These are phyloP conservation scores for Chrysopogon serrulatus DNA, from an alignment of 176 grass and related monocot species.

Conservation along the genomic window DNA sequence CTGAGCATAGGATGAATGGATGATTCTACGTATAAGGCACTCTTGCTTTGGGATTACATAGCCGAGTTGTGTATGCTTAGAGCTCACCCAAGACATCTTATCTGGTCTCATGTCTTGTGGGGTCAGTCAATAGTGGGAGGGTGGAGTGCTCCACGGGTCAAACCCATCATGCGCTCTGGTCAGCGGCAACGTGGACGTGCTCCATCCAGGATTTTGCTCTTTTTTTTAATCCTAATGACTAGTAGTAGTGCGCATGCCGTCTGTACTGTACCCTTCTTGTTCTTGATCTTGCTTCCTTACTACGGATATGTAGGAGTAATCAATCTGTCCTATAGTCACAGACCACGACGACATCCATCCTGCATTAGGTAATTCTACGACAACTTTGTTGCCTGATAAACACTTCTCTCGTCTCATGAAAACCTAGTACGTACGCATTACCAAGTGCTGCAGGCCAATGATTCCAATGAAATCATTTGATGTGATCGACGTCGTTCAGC, in stretches of 20 bases:
- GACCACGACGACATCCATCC: background rate
- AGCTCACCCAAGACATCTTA: background rate
- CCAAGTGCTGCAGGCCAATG: background rate
- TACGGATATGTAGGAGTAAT: background rate
- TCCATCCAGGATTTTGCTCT: background rate
- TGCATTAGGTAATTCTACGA: background rate
- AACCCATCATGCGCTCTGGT: background rate
- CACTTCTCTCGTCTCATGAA: background rate
- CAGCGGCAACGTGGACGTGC: background rate
- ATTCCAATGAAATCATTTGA: background rate
- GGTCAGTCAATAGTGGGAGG: background rate
- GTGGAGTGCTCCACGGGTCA: background rate
- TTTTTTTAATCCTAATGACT: no score
- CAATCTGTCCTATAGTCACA: background rate
- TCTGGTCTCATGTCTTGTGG: background rate
- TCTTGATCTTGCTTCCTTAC: conserved; percentile 14
- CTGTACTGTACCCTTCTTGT: no score
- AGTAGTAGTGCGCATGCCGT: background rate
- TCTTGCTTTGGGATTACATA: no score
- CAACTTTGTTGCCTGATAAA: background rate
- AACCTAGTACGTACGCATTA: background rate
- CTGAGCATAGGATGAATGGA: no score
- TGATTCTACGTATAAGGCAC: no score
- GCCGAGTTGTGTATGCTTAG: no score
- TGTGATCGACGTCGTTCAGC: background rate